Evolutionary conservation across 306 rosid genomes (phyloP).

Genomic region (Cucumis melo): DNA sequence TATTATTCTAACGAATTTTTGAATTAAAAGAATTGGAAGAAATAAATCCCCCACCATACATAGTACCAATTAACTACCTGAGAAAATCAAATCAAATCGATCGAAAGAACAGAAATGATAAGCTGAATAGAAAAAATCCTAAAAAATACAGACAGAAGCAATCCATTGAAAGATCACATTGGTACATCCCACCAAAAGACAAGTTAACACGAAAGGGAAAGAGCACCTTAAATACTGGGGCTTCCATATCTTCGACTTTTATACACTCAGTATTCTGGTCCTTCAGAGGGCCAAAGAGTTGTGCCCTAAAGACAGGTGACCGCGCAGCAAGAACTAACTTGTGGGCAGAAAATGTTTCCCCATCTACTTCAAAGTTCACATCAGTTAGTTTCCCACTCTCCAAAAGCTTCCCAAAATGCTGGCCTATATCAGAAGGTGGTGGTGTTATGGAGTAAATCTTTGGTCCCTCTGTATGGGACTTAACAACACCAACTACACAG

Average conservation of each 20-base stretch:
- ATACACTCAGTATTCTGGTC: slow-evolving; percentile 37
- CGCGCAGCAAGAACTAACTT: slow-evolving; percentile 80
- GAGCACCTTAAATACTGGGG: slow-evolving; percentile 76
- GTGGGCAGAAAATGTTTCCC: slow-evolving; percentile 65
- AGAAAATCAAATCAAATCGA: background rate
- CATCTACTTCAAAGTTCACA: slow-evolving; percentile 58
- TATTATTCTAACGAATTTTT: background rate
- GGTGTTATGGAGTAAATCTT: slow-evolving; percentile 21
- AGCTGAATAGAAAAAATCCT: background rate
- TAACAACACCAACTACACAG: slow-evolving; percentile 86
- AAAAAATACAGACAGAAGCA: background rate
- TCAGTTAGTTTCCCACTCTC: slow-evolving; percentile 63
- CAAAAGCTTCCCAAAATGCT: slow-evolving; percentile 44
- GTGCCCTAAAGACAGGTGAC: slow-evolving; percentile 80
- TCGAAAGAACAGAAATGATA: background rate
- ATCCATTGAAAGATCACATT: background rate
- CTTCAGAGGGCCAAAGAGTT: slow-evolving; percentile 37
- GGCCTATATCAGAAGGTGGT: slow-evolving; percentile 53
- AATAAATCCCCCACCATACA: background rate
- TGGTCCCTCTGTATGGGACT: slow-evolving; percentile 6
- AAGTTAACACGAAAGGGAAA: slow-evolving; percentile 1
- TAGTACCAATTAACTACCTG: background rate
- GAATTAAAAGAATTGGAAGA: background rate
- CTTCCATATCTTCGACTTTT: slow-evolving; percentile 65
- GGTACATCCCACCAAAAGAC: background rate